Percentiles rank a stretch among this genome's conserved stretches.
Conservation (phyloP, 2,329 filamentous ascomycete species). For the Monilinia fructicola region DNA sequence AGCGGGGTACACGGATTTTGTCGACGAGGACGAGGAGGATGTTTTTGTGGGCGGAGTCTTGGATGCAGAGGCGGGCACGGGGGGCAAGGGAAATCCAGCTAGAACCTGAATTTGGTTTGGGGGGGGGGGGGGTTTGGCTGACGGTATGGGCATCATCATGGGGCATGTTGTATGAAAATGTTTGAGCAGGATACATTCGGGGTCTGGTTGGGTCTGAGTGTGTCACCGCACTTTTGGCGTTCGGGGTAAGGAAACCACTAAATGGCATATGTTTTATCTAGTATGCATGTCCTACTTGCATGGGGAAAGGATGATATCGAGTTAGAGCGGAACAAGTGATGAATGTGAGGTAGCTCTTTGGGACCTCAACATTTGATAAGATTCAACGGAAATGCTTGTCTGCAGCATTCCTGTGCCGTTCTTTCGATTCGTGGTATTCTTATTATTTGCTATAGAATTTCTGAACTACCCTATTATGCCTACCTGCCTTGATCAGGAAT, state of each 20-base stretch:
- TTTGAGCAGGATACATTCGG: constrained; percentile 6
- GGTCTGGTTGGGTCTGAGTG: constrained; percentile 8
- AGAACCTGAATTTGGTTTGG: constrained; percentile 1
- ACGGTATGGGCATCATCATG: not conserved
- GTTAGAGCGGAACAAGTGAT: not conserved
- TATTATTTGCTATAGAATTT: not conserved
- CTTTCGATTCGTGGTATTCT: not conserved
- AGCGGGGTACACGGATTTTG: constrained; percentile 36
- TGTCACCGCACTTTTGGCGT: constrained; percentile 15
- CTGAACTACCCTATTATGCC: not conserved
- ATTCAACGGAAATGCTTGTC: not conserved
- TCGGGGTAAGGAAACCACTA: constrained; percentile 6
- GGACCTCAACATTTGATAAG: not conserved
- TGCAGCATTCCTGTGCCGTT: not conserved
- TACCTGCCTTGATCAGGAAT: not conserved
- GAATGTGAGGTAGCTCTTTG: not conserved
- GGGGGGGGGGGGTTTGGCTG: not conserved
- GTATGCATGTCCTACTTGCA: not conserved
- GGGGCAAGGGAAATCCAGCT: constrained; percentile 23
- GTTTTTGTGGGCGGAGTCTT: constrained; percentile 34
- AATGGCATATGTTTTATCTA: not conserved
- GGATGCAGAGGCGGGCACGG: constrained; percentile 23
- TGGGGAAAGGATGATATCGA: not conserved
- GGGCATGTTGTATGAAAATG: constrained; percentile 14
- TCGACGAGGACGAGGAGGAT: constrained; percentile 36